These are phyloP conservation scores for Diaporthe citriasiana DNA, from an alignment of 2,329 filamentous ascomycete genomes.

Conservation along the genomic window DNA sequence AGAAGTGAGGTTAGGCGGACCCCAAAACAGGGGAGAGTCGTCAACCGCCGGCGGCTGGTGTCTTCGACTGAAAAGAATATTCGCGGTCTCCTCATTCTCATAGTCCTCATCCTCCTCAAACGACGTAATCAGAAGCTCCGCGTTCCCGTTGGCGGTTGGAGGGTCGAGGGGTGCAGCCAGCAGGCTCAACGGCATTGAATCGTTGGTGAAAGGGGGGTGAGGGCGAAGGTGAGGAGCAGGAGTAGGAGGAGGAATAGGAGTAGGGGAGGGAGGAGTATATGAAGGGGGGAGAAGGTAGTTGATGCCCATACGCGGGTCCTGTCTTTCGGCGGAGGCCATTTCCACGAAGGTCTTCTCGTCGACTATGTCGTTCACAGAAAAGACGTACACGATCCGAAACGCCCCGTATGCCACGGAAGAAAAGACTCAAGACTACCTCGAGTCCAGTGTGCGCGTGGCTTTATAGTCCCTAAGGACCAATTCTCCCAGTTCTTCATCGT, in stretches of 20 bases:
- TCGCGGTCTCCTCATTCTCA: background rate
- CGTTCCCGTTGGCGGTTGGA: slow-evolving; percentile 22
- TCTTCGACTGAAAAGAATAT: background rate
- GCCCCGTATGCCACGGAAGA: background rate
- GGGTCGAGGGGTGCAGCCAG: slow-evolving; percentile 12
- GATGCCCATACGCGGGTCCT: slow-evolving; percentile 18
- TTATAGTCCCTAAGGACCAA: background rate
- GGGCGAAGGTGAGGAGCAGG: slow-evolving; percentile 9
- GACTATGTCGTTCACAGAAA: background rate
- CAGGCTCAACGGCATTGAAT: slow-evolving; percentile 18
- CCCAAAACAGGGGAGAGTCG: background rate
- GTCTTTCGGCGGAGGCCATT: slow-evolving; percentile 20
- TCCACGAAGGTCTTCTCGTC: background rate
- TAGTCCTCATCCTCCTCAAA: background rate
- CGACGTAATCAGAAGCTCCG: background rate
- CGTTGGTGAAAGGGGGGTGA: slow-evolving; percentile 37
- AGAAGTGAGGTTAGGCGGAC: background rate
- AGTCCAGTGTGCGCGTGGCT: background rate
- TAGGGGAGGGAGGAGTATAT: background rate
- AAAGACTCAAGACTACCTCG: slow-evolving; percentile 7
- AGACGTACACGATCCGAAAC: background rate
- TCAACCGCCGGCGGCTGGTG: background rate
- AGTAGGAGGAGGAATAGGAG: background rate
- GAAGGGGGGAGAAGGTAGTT: background rate
- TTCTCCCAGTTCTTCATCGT: background rate